These are phyloP conservation scores for Colletotrichum somersetense DNA, from an alignment of 2,329 filamentous ascomycete species.

Conservation along the genomic window DNA sequence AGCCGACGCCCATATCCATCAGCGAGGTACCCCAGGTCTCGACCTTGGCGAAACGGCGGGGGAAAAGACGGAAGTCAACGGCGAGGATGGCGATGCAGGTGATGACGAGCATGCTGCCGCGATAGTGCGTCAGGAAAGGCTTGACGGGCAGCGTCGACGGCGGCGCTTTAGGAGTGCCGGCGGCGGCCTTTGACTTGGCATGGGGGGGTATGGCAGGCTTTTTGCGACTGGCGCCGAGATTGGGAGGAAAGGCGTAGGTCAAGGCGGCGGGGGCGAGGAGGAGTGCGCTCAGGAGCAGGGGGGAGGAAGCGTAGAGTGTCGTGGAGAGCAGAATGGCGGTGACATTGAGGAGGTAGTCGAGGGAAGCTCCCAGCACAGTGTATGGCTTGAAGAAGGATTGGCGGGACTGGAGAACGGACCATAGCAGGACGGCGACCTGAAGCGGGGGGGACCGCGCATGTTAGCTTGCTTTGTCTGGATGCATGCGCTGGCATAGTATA, in stretches of 20 bases:
- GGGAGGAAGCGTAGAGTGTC: conserved; percentile 83
- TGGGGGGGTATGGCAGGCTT: conserved; percentile 63
- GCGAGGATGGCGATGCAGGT: conserved; percentile 95
- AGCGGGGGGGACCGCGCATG: conserved; percentile 39
- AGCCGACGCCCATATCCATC: conserved; percentile 97
- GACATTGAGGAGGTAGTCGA: conserved; percentile 92
- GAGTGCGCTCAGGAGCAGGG: conserved; percentile 80
- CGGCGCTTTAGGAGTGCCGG: conserved; percentile 40
- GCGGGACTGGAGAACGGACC: conserved; percentile 88
- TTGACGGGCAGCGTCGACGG: conserved; percentile 78
- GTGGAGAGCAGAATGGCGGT: conserved; percentile 84
- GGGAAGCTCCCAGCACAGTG: conserved; percentile 72
- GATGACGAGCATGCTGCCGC: conserved; percentile 89
- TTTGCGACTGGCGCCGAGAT: conserved; percentile 56
- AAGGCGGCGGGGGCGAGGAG: conserved; percentile 78
- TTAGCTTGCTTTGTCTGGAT: conserved; percentile 41
- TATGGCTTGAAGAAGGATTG: conserved; percentile 87
- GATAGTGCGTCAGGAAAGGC: conserved; percentile 92
- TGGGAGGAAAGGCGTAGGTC: conserved; percentile 66
- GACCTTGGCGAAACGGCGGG: conserved; percentile 94
- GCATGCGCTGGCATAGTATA: conserved; percentile 17
- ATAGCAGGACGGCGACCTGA: conserved; percentile 85
- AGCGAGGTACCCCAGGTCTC: conserved; percentile 99
- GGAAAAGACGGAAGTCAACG: conserved; percentile 94
- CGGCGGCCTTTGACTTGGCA: conserved; percentile 51